These are phyloP conservation scores for Blastobotrys malaysiensis DNA, from an alignment of 1,139 yeast species.

Conservation along the genomic window DNA sequence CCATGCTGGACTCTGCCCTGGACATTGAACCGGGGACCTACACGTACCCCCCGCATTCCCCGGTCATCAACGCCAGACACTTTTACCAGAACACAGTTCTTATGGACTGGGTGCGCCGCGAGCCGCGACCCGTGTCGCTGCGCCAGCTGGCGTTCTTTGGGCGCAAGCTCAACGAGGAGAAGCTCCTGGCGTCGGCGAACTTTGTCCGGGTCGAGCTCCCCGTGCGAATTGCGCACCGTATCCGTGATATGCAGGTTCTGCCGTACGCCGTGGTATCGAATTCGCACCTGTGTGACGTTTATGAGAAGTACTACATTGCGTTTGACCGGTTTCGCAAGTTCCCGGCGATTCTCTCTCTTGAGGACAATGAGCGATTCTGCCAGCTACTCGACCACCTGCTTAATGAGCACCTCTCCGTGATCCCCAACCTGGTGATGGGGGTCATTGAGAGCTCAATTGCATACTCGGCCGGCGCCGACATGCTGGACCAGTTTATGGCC, in stretches of 20 bases:
- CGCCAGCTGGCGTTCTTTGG: constrained; percentile 89
- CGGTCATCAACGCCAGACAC: constrained; percentile 47
- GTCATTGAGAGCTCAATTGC: constrained; percentile 74
- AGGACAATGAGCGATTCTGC: constrained; percentile 73
- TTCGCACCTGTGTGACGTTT: constrained; percentile 77
- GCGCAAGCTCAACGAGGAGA: constrained; percentile 68
- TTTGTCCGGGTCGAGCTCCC: constrained; percentile 85
- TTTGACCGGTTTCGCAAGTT: constrained; percentile 78
- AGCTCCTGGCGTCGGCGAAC: constrained; percentile 75
- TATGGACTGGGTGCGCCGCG: constrained; percentile 55
- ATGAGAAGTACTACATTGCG: constrained; percentile 81
- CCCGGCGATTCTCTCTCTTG: constrained; percentile 57
- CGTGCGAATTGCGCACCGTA: constrained; percentile 72
- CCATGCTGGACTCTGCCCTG: constrained; percentile 17
- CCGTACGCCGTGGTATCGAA: constrained; percentile 85
- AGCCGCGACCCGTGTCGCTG: constrained; percentile 85
- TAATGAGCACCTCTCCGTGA: constrained; percentile 67
- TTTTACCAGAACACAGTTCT: constrained; percentile 81
- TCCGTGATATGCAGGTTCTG: constrained; percentile 69
- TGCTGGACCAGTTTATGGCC: constrained; percentile 69
- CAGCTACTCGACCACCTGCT: constrained; percentile 54
- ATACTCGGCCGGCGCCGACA: constrained; percentile 52
- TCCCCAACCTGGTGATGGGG: constrained; percentile 91
- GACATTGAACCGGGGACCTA: constrained; percentile 21
- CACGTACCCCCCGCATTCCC: constrained; percentile 33